Conservation (phyloP, 208 protist species). For the Leishmania braziliensis region DNA sequence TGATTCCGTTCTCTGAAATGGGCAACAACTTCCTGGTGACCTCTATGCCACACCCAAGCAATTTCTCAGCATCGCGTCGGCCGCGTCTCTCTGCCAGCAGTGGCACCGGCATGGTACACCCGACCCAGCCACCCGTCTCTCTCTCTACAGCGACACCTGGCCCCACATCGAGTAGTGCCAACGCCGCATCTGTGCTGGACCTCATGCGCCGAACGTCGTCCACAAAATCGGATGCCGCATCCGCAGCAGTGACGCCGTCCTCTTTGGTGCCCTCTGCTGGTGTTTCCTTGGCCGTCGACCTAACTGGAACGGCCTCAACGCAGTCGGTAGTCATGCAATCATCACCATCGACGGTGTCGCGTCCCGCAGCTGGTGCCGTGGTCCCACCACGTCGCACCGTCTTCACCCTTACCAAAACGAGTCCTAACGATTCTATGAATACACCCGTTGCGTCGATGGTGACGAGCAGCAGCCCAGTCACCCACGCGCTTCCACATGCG, state of each 20-base stretch:
- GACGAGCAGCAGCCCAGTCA: not conserved
- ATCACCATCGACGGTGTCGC: not conserved
- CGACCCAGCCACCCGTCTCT: not conserved
- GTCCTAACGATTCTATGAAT: not conserved
- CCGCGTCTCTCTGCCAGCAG: conserved; percentile 5
- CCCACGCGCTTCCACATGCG: too few relatives aligned
- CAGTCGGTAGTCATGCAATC: not conserved
- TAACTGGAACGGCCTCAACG: not conserved
- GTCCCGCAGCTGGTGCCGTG: not conserved
- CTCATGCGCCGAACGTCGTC: conserved; percentile 20
- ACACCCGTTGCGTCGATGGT: not conserved
- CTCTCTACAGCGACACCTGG: not conserved
- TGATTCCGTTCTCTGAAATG: conserved; percentile 28
- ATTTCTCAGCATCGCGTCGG: not conserved
- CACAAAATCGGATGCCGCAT: not conserved
- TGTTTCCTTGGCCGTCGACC: conserved; percentile 12
- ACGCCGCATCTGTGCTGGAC: conserved; percentile 28
- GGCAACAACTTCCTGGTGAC: conserved; percentile 1
- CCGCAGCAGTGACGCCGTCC: not conserved
- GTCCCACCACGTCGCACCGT: conserved; percentile 31
- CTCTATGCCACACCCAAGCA: not conserved
- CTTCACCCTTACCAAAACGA: conserved; percentile 28
- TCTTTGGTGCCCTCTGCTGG: not conserved
- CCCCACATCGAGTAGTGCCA: not conserved
- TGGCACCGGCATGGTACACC: not conserved